Conservation (phyloP, 495 filamentous ascomycete species). For the Thermothielavioides terrestris region DNA sequence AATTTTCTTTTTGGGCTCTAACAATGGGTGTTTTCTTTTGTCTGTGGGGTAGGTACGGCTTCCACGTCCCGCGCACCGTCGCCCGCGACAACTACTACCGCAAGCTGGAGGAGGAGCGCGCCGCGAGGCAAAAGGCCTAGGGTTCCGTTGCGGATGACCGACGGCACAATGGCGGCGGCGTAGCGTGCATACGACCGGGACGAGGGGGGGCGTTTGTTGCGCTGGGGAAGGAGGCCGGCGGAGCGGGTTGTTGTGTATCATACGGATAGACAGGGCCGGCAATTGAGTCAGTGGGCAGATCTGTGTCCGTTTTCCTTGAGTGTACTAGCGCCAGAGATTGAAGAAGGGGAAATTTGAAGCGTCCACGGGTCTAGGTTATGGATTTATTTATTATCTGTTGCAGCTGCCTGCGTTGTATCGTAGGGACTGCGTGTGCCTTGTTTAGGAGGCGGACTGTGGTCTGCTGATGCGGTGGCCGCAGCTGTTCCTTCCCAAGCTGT, state of each 20-base stretch:
- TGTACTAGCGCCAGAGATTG: not conserved
- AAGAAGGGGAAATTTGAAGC: not conserved
- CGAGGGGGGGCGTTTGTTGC: not conserved
- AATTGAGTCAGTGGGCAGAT: conserved; percentile 8
- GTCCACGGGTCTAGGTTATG: not conserved
- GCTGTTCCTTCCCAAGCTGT: conserved; percentile 59
- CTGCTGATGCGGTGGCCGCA: not conserved
- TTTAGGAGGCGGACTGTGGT: not conserved
- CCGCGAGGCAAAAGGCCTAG: conserved; percentile 21
- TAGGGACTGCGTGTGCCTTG: not conserved
- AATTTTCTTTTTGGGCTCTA: too few relatives aligned
- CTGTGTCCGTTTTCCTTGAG: conserved; percentile 5
- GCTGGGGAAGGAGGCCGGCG: not conserved
- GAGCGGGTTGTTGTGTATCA: conserved; percentile 6
- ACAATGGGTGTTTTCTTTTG: too few relatives aligned
- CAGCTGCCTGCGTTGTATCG: not conserved
- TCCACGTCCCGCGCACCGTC: conserved; percentile 43
- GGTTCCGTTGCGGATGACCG: not conserved
- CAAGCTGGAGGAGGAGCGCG: conserved; percentile 40
- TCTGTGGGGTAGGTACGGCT: conserved; percentile 40
- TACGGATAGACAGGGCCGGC: conserved; percentile 11
- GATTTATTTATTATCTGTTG: not conserved
- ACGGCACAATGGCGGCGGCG: not conserved
- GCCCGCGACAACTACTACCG: conserved; percentile 41
- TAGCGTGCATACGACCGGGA: not conserved